Percentiles rank a stretch among this genome's conserved stretches.
Evolutionary conservation across 208 protist genomes (phyloP).

Genomic region (Wallacemonas collosoma): DNA sequence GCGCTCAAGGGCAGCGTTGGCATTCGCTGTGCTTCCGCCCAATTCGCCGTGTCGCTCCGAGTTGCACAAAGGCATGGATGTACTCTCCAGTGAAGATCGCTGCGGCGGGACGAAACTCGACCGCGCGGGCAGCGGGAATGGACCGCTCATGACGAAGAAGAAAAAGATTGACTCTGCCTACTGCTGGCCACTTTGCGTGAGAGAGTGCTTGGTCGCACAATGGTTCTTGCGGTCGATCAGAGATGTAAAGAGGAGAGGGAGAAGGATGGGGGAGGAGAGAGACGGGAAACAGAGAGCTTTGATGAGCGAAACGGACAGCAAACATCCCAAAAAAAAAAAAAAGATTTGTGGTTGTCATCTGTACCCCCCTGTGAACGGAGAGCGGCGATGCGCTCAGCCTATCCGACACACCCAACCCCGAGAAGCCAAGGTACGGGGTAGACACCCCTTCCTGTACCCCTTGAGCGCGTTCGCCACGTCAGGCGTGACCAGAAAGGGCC

Average conservation of each 20-base stretch:
- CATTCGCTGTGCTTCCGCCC: not conserved
- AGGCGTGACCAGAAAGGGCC: too few relatives aligned
- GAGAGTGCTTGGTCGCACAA: too few relatives aligned
- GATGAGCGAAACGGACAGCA: not conserved
- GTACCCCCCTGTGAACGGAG: too few relatives aligned
- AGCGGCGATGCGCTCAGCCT: too few relatives aligned
- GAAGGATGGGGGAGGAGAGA: not conserved
- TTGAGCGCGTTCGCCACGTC: too few relatives aligned
- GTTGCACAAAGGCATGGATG: slow-evolving; percentile 3
- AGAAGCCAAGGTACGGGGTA: too few relatives aligned
- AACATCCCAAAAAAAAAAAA: not conserved
- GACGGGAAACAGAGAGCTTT: not conserved
- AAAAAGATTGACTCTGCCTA: too few relatives aligned
- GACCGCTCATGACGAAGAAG: not conserved
- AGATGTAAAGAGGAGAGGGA: slow-evolving; percentile 5
- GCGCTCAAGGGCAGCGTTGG: slow-evolving; percentile 4
- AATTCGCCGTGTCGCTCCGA: slow-evolving; percentile 4
- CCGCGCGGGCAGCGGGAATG: slow-evolving; percentile 10
- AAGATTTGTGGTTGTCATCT: not conserved
- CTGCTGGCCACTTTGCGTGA: too few relatives aligned
- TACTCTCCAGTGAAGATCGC: slow-evolving; percentile 8
- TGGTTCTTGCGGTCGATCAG: too few relatives aligned
- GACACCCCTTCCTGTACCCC: too few relatives aligned
- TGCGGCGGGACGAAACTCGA: slow-evolving; percentile 13
- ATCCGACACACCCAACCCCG: too few relatives aligned